These are phyloP conservation scores for Candida loeiensis DNA, from an alignment of 805 yeast species.

Conservation along the genomic window DNA sequence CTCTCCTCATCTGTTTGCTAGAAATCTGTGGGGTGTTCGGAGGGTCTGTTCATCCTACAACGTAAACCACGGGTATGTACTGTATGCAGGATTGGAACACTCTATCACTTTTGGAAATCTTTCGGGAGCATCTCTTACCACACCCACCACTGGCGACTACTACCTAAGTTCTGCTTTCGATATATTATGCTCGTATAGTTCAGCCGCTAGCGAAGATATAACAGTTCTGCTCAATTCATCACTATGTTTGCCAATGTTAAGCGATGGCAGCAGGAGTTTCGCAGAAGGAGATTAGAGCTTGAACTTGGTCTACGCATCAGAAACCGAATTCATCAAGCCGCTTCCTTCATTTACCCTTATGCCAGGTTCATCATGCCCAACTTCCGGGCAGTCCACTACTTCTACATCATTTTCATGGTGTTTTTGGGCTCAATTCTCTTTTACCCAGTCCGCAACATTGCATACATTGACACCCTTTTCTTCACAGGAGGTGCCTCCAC, in stretches of 20 bases:
- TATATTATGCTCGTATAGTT: background rate
- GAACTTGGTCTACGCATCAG: slow-evolving; percentile 25
- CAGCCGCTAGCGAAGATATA: background rate
- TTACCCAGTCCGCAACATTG: slow-evolving; percentile 64
- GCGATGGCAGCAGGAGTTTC: slow-evolving; percentile 8
- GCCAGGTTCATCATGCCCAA: slow-evolving; percentile 45
- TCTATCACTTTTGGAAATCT: too few relatives aligned
- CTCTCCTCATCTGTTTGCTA: too few relatives aligned
- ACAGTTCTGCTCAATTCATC: background rate
- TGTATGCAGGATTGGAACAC: too few relatives aligned
- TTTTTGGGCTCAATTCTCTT: slow-evolving; percentile 71
- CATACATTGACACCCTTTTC: slow-evolving; percentile 78
- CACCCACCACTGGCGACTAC: background rate
- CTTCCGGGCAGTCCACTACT: slow-evolving; percentile 65
- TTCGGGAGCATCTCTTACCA: background rate
- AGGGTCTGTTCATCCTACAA: too few relatives aligned
- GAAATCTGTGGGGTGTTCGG: too few relatives aligned
- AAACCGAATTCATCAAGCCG: slow-evolving; percentile 32
- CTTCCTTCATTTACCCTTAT: slow-evolving; percentile 39
- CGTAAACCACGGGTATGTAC: too few relatives aligned
- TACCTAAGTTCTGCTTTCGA: background rate
- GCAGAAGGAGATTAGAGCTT: slow-evolving; percentile 7
- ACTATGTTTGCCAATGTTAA: background rate
- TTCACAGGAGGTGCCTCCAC: slow-evolving; percentile 74
- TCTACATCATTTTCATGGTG: slow-evolving; percentile 58